phyloP scores from a whole-genome alignment of 176 grass and related monocot genomes.

The Dactylis glomerata region DNA sequence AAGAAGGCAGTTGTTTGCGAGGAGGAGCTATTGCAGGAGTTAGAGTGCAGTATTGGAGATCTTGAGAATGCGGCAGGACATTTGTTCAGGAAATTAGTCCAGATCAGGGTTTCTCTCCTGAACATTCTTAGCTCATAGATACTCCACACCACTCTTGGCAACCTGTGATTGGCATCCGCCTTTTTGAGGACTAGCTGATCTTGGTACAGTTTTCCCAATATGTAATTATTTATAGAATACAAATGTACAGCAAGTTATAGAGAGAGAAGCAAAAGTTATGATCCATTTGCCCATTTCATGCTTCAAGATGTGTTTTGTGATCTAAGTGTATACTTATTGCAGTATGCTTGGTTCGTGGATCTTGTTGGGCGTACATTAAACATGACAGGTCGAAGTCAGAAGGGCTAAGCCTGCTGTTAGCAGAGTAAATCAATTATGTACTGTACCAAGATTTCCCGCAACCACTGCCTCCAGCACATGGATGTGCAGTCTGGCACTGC shows the following conservation, averaged over 20 bases:
- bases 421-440: neutral
- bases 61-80: constrained; percentile 29
- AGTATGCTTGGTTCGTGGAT: neutral
- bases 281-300: neutral
- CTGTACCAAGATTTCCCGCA: neutral
- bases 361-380: neutral
- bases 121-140: constrained; percentile 37
- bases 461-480: neutral
- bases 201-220: neutral
- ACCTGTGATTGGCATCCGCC: constrained; percentile 18
- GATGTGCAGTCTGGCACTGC: neutral
- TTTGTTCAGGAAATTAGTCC: constrained; percentile 31
- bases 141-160: neutral
- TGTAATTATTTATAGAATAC: neutral
- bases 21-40: constrained; percentile 28
- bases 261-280: constrained; percentile 11
- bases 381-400: neutral
- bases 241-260: constrained; percentile 24
- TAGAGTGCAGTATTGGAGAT: constrained; percentile 26
- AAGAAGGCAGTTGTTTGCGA: constrained; percentile 13
- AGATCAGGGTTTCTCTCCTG: constrained; percentile 34
- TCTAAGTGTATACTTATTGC: neutral
- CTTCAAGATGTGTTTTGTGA: neutral
- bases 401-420: neutral
- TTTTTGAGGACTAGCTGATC: constrained; percentile 36